Evolutionary conservation across 2,329 filamentous ascomycete genomes (phyloP), one percentile per base, ranked within the genome.

Genomic region (Claviceps lovelessii): DNA sequence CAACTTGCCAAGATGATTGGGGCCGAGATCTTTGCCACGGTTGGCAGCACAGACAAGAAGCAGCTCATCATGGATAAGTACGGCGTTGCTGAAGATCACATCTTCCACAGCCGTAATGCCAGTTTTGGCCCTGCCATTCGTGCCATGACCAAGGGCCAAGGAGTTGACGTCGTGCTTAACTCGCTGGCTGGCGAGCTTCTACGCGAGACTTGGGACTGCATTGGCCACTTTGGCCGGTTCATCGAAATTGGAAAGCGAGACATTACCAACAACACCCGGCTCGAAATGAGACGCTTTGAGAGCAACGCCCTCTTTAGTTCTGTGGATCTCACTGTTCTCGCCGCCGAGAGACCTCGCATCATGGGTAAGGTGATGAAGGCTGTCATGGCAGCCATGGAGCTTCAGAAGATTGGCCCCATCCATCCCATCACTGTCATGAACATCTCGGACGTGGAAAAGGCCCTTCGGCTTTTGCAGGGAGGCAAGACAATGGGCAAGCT

Each of bases 141-240:
- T 15, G 56, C 61, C 23, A 60, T 60, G 1, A 72, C 70, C 0
- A 56, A 58, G 0, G 78, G 76, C 11, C 67, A 62, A 4, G 86
- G 86, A 13, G 84, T 84, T 1, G 86, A 90, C 66, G 80, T 82
- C 0, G 84, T 85, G 23, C 83, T 90, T 61, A 70, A 75, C 60
- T 74, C 70, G 0, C 19, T 50, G n/a, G 49, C 33, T 6, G 49
- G 49, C 35, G 33, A 39, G n/a, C 61, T 65, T 0, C 60, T 75
- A 3, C 65, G 66, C 2, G 70, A 72, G 44, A 71, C 73, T 0
- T 76, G 70, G 72, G 64, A 67, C 4, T 74, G 70, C 51, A 62
- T 78, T 23, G 70, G 70, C 46, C 65, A 64, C 19, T 73, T 58
- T 39, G 49, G 49, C 13, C 49, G 35, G n/a, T 50, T 50, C 49